A percentile compares a stretch with the other conserved stretches of the same genome.
Conservation (phyloP, 2,329 filamentous ascomycete genomes). For the Myriangium duriaei region DNA sequence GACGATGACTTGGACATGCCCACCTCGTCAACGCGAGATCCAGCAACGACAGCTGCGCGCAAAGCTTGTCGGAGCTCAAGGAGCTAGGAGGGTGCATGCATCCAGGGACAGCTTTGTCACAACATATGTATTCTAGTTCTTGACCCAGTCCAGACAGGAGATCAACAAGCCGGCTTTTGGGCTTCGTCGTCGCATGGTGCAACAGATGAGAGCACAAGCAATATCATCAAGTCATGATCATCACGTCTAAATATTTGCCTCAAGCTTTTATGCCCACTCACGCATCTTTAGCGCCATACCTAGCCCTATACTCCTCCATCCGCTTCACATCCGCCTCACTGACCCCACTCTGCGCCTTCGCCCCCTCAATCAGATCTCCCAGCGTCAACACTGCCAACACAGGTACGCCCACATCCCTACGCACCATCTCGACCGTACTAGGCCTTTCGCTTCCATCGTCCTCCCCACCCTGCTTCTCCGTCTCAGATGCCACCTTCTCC, state of each 20-base stretch:
- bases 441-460: constrained; percentile 57
- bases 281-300: constrained; percentile 24
- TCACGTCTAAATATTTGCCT: constrained; percentile 1
- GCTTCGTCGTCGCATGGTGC: no score
- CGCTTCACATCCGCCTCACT: constrained; percentile 36
- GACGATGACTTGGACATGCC: no score
- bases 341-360: constrained; percentile 27
- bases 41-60: no score
- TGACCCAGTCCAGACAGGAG: no score
- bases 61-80: no score
- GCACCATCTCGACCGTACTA: constrained; percentile 77
- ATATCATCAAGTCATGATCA: no score
- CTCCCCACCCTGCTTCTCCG: constrained; percentile 26
- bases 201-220: no score
- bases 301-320: constrained; percentile 58
- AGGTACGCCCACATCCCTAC: constrained; percentile 70
- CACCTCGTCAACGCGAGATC: no score
- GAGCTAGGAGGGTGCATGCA: no score
- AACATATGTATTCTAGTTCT: no score
- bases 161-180: no score
- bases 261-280: constrained; percentile 11
- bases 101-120: no score
- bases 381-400: constrained; percentile 74
- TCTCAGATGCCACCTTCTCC: constrained; percentile 58
- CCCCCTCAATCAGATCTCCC: constrained; percentile 54